Evolutionary conservation across 2,329 filamentous ascomycete species (phyloP), one percentile per base, ranked within the genome.

Genomic region (Trichoderma endophyticum): DNA sequence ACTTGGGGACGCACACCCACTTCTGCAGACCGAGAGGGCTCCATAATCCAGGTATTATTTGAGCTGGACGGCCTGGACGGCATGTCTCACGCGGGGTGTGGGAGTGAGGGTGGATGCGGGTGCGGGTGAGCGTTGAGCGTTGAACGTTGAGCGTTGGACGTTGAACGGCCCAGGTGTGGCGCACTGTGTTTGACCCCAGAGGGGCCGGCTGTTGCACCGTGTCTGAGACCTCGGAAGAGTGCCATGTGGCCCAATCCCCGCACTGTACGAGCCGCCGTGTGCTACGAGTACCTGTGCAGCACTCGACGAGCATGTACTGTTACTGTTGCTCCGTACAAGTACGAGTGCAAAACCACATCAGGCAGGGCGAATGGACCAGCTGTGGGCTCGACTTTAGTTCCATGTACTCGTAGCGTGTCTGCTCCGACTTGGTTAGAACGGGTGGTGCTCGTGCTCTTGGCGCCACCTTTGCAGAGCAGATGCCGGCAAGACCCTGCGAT

Each of bases 61-160:
- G 56, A 69, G 66, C 66, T 69, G 66, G 66, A 61, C 56, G 66
- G 66, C 56, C 66, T 69, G 56, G 65, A 48, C 65, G 65, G 65
- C 65, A 68, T 68, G 65, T 69, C 66, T 69, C 66, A 69, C 66
- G 66, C 66, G 66, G 66, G 66, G 66, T 69, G 65, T 68, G 65
- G 65, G 65, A 68, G 64, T 67, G 64, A 67, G 64, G 51, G 65
- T 60, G 65, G 66, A 43, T 69, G 66, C 66, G 56, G 59, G 68
- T 70, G 64, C 64, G 64, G 64, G 64, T 57, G 64, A 34, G 48
- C 34, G 43, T 48, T 48, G 43, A 43, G 15, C 18, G n/a, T 51
- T 12, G 30, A n/a, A 32, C 24, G 11, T 48, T 48, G 43, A 8
- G 1, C 39, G 43, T 51, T 21, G 21, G 7, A 39, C 30, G 63